Evolutionary conservation across 2,329 filamentous ascomycete species (phyloP).

Genomic region (Colletotrichum zoysiae): DNA sequence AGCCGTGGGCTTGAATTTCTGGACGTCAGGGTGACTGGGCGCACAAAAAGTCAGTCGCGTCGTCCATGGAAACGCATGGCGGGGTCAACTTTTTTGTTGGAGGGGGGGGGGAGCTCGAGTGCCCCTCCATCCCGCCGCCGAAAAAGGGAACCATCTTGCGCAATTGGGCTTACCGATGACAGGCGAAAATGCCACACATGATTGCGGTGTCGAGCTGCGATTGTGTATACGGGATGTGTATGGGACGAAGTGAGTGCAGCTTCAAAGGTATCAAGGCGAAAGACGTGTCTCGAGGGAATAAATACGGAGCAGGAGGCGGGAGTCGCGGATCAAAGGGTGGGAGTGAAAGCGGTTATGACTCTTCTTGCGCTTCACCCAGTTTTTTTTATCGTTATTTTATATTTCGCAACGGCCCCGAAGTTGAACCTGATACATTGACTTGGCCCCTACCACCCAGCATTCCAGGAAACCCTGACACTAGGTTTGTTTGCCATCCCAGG

Average conservation of each 20-base stretch:
- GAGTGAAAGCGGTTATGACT: conserved; percentile 39
- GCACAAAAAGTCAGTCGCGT: conserved; percentile 43
- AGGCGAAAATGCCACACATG: conserved; percentile 98
- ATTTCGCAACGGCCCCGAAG: conserved; percentile 28
- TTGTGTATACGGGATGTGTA: conserved; percentile 21
- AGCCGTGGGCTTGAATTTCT: conserved; percentile 95
- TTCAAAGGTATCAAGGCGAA: conserved; percentile 21
- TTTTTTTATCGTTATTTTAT: conserved; percentile 36
- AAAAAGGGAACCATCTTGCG: conserved; percentile 38
- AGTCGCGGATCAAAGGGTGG: conserved; percentile 22
- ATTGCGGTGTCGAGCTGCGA: conserved; percentile 55
- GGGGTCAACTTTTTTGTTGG: conserved; percentile 47
- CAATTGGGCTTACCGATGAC: conserved; percentile 75
- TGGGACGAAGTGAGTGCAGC: conserved; percentile 28
- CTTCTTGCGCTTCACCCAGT: conserved; percentile 39
- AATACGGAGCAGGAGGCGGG: conserved; percentile 39
- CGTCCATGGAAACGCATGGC: conserved; percentile 46
- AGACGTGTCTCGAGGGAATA: conserved; percentile 32
- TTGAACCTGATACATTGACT: conserved; percentile 38
- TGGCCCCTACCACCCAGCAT: conserved; percentile 31
- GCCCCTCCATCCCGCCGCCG: conserved; percentile 52
- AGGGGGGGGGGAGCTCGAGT: conserved; percentile 47
- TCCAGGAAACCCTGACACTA: conserved; percentile 26
- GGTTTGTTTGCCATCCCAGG: conserved; percentile 24
- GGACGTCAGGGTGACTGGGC: conserved; percentile 86